Conservation (phyloP, 768 basidiomycete species). For the Russula compacta region DNA sequence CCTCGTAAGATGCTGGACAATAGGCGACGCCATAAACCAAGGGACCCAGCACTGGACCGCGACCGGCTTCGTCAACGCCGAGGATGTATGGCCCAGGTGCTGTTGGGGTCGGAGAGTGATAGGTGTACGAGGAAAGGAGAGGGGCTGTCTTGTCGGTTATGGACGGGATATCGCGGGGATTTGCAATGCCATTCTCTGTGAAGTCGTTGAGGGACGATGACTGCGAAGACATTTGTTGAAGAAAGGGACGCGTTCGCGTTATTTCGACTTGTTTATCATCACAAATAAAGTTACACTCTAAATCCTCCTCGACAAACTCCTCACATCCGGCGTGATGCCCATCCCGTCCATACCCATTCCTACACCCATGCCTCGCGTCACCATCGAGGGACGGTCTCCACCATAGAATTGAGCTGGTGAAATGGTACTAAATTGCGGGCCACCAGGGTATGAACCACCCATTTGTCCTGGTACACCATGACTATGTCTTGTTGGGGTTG, state of each 20-base stretch:
- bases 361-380: conserved; percentile 14
- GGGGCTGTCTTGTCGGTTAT: conserved; percentile 48
- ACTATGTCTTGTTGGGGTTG: conserved; percentile 24
- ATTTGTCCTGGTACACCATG: conserved; percentile 25
- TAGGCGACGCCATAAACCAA: conserved; percentile 95
- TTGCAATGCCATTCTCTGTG: neutral
- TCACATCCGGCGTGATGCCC: conserved; percentile 19
- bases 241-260: conserved; percentile 17
- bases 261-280: conserved; percentile 14
- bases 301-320: conserved; percentile 16
- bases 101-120: conserved; percentile 65
- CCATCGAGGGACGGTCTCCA: conserved; percentile 21
- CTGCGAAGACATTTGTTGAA: neutral
- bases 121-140: conserved; percentile 63
- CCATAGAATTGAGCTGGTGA: conserved; percentile 37
- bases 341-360: conserved; percentile 18
- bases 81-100: conserved; percentile 78
- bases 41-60: conserved; percentile 92
- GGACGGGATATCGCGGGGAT: conserved; percentile 38
- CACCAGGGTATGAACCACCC: conserved; percentile 18
- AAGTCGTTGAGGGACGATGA: conserved; percentile 1
- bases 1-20: conserved; percentile 72
- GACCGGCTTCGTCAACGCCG: conserved; percentile 97
- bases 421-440: conserved; percentile 27
- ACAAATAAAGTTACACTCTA: neutral